These are phyloP conservation scores for Chlorella sorokiniana DNA, from an alignment of 139 green algal genomes.

Conservation along the genomic window DNA sequence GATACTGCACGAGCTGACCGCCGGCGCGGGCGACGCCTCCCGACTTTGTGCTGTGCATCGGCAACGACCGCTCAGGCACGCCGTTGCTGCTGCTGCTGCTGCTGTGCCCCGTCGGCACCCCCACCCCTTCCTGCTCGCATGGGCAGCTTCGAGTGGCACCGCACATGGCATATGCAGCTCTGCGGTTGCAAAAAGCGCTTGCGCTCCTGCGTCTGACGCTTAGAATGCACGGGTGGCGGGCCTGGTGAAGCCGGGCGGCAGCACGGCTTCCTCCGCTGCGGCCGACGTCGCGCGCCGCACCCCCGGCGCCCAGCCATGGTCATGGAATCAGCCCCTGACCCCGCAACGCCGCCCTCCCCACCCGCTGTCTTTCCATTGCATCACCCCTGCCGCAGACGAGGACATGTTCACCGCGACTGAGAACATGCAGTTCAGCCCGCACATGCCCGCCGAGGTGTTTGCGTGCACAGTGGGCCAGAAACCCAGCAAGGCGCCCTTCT, in stretches of 20 bases:
- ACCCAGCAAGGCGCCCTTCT: conserved; percentile 92
- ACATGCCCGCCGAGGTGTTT: conserved; percentile 81
- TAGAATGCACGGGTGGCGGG: too few species aligned
- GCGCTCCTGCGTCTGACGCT: too few species aligned
- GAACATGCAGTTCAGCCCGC: conserved; percentile 59
- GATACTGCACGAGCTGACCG: conserved; percentile 56
- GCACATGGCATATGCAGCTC: too few species aligned
- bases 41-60: conserved; percentile 96
- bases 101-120: not conserved
- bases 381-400: conserved; percentile 73
- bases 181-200: too few species aligned
- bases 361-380: not conserved
- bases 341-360: not conserved
- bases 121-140: too few species aligned
- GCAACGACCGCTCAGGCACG: conserved; percentile 87
- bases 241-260: too few species aligned
- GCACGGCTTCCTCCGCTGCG: too few species aligned
- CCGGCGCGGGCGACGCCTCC: conserved; percentile 32
- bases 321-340: too few species aligned
- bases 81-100: not conserved
- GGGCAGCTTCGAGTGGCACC: too few species aligned
- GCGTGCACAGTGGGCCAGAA: conserved; percentile 97
- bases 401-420: conserved; percentile 98
- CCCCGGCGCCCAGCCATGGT: too few species aligned
- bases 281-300: too few species aligned